phyloP scores from a whole-genome alignment of 495 filamentous ascomycete genomes.

The Saxophila tyrrhenica region DNA sequence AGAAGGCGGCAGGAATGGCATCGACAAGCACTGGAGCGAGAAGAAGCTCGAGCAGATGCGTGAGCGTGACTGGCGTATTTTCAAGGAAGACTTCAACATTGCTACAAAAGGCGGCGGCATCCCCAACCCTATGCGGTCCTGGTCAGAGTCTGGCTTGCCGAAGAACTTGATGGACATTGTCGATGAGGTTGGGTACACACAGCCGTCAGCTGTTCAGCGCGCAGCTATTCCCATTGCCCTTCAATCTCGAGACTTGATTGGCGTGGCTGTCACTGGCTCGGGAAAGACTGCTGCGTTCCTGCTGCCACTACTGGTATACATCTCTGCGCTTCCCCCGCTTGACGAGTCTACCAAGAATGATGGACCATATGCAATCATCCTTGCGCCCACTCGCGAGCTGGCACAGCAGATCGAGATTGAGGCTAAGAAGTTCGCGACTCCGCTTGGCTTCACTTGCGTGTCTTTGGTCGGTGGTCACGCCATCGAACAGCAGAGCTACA shows the following conservation, averaged over 20 bases:
- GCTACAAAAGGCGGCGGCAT: conserved; percentile 80
- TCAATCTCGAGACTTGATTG: conserved; percentile 87
- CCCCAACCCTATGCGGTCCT: conserved; percentile 93
- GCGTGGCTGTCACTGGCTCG: conserved; percentile 96
- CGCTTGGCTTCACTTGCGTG: conserved; percentile 89
- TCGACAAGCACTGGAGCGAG: conserved; percentile 95
- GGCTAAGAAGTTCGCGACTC: conserved; percentile 83
- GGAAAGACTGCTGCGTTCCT: conserved; percentile 97
- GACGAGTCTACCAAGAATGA: conserved; percentile 87
- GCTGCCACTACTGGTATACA: conserved; percentile 90
- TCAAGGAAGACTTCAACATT: conserved; percentile 99
- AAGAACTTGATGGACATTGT: conserved; percentile 73
- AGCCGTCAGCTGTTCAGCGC: conserved; percentile 84
- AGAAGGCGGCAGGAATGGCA: conserved; percentile 55
- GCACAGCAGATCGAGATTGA: conserved; percentile 96
- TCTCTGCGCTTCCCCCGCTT: conserved; percentile 76
- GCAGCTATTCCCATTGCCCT: conserved; percentile 93
- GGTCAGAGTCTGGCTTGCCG: conserved; percentile 77
- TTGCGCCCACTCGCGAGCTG: conserved; percentile 95
- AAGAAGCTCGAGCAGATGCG: conserved; percentile 94
- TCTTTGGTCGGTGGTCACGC: conserved; percentile 96
- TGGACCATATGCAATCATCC: conserved; percentile 89
- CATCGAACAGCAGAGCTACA: conserved; percentile 88
- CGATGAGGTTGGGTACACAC: conserved; percentile 77
- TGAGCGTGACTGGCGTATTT: conserved; percentile 97